phyloP scores from a whole-genome alignment of 768 basidiomycete genomes.

The Neoboletus magnificus region DNA sequence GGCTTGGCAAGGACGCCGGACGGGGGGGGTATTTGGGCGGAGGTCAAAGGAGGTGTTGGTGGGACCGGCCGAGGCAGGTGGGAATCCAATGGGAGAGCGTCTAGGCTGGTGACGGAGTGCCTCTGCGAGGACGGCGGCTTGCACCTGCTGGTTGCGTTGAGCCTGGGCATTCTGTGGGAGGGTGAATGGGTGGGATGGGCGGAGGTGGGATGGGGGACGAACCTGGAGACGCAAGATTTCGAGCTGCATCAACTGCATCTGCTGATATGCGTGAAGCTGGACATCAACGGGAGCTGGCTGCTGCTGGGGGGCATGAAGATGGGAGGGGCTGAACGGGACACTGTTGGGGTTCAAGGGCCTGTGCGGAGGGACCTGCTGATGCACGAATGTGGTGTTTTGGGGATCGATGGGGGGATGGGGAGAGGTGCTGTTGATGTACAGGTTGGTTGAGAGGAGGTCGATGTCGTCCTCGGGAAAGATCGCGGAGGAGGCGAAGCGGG shows the following conservation, averaged over 20 bases:
- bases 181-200: conserved; percentile 9
- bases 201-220: conserved; percentile 13
- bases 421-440: conserved; percentile 45
- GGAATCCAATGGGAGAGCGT: conserved; percentile 24
- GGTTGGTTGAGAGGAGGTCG: conserved; percentile 51
- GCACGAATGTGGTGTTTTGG: conserved; percentile 60
- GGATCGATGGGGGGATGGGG: conserved; percentile 64
- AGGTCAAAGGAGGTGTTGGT: conserved; percentile 61
- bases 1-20: conserved; percentile 66
- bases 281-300: conserved; percentile 39
- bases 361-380: conserved; percentile 56
- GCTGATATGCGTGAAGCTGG: conserved; percentile 63
- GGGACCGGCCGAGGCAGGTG: conserved; percentile 76
- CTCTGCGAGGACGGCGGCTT: conserved; percentile 66
- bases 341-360: conserved; percentile 52
- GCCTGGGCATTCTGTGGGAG: conserved; percentile 56
- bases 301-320: conserved; percentile 37
- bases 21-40: conserved; percentile 53
- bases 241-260: conserved; percentile 79
- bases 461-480: conserved; percentile 52
- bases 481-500: conserved; percentile 47
- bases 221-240: conserved; percentile 83
- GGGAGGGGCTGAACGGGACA: conserved; percentile 44
- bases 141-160: conserved; percentile 58
- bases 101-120: conserved; percentile 50